Base-by-base conservation (phyloP, 257 asterid species). In the Vinca minor region DNA sequence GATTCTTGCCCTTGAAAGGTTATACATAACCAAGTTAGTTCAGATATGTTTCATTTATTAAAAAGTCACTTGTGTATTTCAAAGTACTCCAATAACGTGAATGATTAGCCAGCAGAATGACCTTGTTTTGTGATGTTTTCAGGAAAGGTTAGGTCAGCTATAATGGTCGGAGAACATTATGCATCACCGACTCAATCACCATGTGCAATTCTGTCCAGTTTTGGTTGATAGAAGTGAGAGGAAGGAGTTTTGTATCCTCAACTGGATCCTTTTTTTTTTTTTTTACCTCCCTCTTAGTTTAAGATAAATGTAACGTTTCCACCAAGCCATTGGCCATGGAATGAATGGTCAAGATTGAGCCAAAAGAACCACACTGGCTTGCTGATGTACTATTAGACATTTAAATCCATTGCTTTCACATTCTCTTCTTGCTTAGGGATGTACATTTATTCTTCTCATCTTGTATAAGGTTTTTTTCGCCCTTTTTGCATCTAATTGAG, bases 71-170 rank as follows among this genome's bases (percentile, higher is more conserved):
- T 14, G 11, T 13, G 25, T 17, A 56, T 41, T 56, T 56, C 2
- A 1, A 17, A 32, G 12, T 29, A 8, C 60, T 14, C 20, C 14
- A 44, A 15, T 55, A 12, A 29, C 25, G 1, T 15, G 26, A 10
- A 12, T 26, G 23, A 52, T 0, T 20, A 21, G 9, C 5, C 9
- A 38, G 8, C 42, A 9, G 8, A 36, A 3, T 7, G 52, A 21
- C 45, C 59, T 23, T 53, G 11, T 47, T 41, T 67, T 17, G 39
- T 36, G 46, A 25, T 59, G 67, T 68, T 56, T 29, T 23, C 86
- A 83, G 89, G 89, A 81, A 54, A 79, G 78, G 49, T 39, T 83
- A 53, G 84, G 84, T 54, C 86, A 74, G 17, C 69, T 74, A 15
- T 76, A 78, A 68, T 54, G 36, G 4, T 2, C 25, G 53, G 29